phyloP scores from a whole-genome alignment of 2,329 filamentous ascomycete genomes.

The Curvularia hawaiiensis region DNA sequence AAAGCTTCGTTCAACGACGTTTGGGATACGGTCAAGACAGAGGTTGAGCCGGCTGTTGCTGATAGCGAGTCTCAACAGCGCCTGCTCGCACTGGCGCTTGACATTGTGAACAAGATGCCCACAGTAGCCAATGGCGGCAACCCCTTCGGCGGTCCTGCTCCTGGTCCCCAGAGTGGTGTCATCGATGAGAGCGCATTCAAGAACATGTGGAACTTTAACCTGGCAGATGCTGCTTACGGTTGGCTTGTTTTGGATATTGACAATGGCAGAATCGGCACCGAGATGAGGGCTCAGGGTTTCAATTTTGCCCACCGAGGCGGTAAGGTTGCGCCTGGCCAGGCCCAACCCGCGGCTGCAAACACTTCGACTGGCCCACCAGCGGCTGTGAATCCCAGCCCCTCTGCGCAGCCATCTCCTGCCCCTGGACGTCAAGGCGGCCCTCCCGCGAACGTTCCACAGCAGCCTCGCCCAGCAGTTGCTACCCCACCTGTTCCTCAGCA shows the following conservation, averaged over 20 bases:
- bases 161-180: slow-evolving; percentile 77
- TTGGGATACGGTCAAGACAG: slow-evolving; percentile 96
- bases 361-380: slow-evolving; percentile 43
- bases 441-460: slow-evolving; percentile 43
- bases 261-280: slow-evolving; percentile 92
- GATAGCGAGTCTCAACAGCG: slow-evolving; percentile 95
- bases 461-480: slow-evolving; percentile 38
- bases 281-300: slow-evolving; percentile 98
- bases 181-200: slow-evolving; percentile 99
- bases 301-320: slow-evolving; percentile 96
- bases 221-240: slow-evolving; percentile 96
- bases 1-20: slow-evolving; percentile 99
- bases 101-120: slow-evolving; percentile 98
- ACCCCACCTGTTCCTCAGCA: slow-evolving; percentile 46
- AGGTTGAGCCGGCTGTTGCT: slow-evolving; percentile 92
- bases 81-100: slow-evolving; percentile 85
- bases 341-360: slow-evolving; percentile 46
- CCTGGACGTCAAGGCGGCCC: slow-evolving; percentile 39
- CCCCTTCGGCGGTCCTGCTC: slow-evolving; percentile 87
- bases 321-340: slow-evolving; percentile 61
- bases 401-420: slow-evolving; percentile 45
- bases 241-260: slow-evolving; percentile 96
- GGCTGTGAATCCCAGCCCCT: slow-evolving; percentile 45
- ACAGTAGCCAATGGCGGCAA: slow-evolving; percentile 93
- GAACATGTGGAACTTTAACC: slow-evolving; percentile 99